Conservation (phyloP, 1,284 basidiomycete genomes). For the Trametes versicolor region DNA sequence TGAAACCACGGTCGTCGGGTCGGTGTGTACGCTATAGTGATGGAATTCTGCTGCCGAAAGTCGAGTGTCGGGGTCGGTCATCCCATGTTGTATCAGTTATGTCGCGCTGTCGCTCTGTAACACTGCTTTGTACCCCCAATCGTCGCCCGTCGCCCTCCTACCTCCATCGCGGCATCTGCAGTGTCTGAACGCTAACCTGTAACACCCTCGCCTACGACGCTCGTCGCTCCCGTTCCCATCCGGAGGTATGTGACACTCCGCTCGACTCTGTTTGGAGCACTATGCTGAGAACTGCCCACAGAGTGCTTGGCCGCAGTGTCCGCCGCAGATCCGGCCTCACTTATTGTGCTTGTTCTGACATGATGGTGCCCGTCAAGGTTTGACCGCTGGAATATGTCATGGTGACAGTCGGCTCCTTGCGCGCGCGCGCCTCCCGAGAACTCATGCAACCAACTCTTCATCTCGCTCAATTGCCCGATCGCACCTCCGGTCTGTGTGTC, state of each 20-base stretch:
- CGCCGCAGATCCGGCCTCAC: slow-evolving; percentile 11
- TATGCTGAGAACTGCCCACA: neutral
- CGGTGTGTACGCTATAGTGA: neutral
- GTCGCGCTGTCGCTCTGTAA: slow-evolving; percentile 16
- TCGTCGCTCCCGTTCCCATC: neutral
- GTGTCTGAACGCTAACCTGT: neutral
- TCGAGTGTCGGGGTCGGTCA: slow-evolving; percentile 1
- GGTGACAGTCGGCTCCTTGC: slow-evolving; percentile 4
- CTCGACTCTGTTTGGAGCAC: neutral
- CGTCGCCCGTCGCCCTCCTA: neutral
- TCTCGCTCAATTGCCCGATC: neutral
- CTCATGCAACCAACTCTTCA: neutral
- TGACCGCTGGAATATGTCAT: slow-evolving; percentile 18
- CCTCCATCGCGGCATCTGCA: neutral
- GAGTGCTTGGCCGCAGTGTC: slow-evolving; percentile 7
- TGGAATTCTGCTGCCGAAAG: slow-evolving; percentile 1
- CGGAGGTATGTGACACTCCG: neutral
- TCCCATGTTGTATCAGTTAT: slow-evolving; percentile 17
- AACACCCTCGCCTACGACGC: neutral
- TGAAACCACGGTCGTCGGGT: slow-evolving; percentile 4
- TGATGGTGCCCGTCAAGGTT: slow-evolving; percentile 13
- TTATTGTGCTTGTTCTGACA: slow-evolving; percentile 6
- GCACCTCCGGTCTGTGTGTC: neutral
- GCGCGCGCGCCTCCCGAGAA: neutral
- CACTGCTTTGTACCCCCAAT: slow-evolving; percentile 4